Base-by-base conservation (phyloP, 1,284 basidiomycete genomes). In the Porogramme epimiltina region DNA sequence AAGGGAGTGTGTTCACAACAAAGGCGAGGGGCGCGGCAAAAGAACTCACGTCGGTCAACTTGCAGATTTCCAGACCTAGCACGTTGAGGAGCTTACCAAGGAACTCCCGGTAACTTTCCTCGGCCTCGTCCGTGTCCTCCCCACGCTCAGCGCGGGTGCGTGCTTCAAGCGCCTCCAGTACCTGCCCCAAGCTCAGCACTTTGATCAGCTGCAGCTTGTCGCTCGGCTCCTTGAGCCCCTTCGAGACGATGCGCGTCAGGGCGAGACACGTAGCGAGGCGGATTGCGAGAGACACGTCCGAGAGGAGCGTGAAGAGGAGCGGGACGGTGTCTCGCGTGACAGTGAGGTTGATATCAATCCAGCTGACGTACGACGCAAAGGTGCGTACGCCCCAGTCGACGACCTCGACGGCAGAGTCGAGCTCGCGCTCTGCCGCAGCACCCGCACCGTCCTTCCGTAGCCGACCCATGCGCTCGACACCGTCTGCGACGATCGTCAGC, bases 281-380 rank as follows among this genome's bases (percentile, higher is more conserved):
- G 58, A 98, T 87, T 1, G 88, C 79, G 19, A 92, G 69, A 13
- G 88, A 87, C 0, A 80, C 70, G 63, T 94, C 90, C n/a, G 89
- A 88, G 39, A 99, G 82, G 24, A 97, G 79, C 38, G 80, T 85
- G 70, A 95, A 96, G 44, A 98, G 80, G 42, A 99, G 74, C 5
- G 88, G 84, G 24, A 99, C 85, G 0, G 95, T 95, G 10, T 84
- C 85, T 20, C 91, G 93, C 1, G 95, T 98, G 55, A 99, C 89
- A 25, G 97, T 93, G 52, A 99, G 78, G 63, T 93, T 92, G 65
- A 99, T 95, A 67, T 99, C 98, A 63, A 99, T 91, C 97, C 97
- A 99, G 9, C 95, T 93, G 59, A 93, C 94, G 71, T 98, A 99
- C 38, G 95, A 93, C 10, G 87, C 91, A 65, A 97, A 91, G 2